phyloP scores from a whole-genome alignment of 768 basidiomycete species.

The Rhizopogon sp. region DNA sequence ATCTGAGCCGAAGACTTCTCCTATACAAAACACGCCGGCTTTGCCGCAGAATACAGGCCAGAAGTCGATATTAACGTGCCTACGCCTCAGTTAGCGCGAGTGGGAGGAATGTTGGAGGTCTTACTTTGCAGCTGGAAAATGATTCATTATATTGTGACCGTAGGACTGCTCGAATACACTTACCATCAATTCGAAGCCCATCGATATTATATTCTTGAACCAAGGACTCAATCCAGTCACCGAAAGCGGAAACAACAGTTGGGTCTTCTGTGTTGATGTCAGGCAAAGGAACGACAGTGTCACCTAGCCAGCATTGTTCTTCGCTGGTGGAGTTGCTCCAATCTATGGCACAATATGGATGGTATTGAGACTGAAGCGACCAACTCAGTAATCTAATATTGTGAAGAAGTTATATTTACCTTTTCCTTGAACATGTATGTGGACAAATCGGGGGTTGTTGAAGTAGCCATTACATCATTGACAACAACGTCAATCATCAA shows the following conservation, averaged over 20 bases:
- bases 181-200: constrained; percentile 81
- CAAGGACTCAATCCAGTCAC: constrained; percentile 62
- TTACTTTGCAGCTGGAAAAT: constrained; percentile 29
- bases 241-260: constrained; percentile 56
- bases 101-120: not conserved
- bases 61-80: constrained; percentile 69
- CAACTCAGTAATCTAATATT: not conserved
- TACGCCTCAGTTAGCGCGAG: constrained; percentile 14
- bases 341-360: constrained; percentile 72
- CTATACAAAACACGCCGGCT: constrained; percentile 84
- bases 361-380: constrained; percentile 53
- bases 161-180: constrained; percentile 5
- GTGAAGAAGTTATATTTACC: constrained; percentile 27
- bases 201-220: constrained; percentile 74
- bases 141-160: not conserved
- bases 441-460: constrained; percentile 57
- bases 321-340: constrained; percentile 67
- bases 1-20: constrained; percentile 64
- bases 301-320: constrained; percentile 82
- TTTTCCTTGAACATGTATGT: constrained; percentile 63
- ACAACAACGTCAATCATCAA: constrained; percentile 84
- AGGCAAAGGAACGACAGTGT: constrained; percentile 64
- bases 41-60: constrained; percentile 71
- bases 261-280: constrained; percentile 76
- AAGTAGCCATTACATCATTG: constrained; percentile 80